Conservation (phyloP, 495 filamentous ascomycete species). For the Aspergillus incahuasiensis region DNA sequence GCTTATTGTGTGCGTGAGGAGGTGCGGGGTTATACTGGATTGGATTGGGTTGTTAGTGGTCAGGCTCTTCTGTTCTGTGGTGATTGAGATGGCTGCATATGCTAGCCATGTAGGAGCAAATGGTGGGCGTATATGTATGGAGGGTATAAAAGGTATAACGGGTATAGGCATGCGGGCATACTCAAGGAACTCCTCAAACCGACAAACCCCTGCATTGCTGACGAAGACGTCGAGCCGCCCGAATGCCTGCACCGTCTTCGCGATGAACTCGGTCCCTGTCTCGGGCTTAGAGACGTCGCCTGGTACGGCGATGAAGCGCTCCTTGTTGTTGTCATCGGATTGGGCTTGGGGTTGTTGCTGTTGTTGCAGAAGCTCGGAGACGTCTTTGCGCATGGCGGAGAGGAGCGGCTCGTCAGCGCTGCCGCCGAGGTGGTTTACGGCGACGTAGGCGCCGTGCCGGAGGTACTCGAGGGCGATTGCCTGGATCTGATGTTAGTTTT, state of each 20-base stretch:
- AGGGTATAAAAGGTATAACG: no score
- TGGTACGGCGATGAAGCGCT: conserved; percentile 50
- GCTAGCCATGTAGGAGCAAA: no score
- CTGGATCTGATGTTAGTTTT: conserved; percentile 13
- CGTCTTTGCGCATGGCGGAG: conserved; percentile 48
- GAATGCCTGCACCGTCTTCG: conserved; percentile 53
- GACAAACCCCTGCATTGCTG: conserved; percentile 81
- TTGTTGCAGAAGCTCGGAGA: conserved; percentile 33
- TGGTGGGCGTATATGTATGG: no score
- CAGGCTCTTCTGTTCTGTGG: no score
- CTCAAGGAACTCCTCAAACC: conserved; percentile 78
- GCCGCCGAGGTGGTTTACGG: conserved; percentile 65
- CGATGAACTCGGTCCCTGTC: conserved; percentile 56
- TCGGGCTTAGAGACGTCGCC: conserved; percentile 65
- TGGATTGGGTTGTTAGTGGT: no score
- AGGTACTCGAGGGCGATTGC: conserved; percentile 70
- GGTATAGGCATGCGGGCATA: no score
- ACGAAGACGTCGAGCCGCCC: conserved; percentile 73
- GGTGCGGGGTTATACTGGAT: conserved; percentile 32
- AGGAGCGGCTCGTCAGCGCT: conserved; percentile 50
- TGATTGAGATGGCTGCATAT: no score
- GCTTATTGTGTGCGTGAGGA: conserved; percentile 60
- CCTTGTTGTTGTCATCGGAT: neutral
- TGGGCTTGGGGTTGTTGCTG: no score
- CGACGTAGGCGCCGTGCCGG: conserved; percentile 63